Percentiles rank a stretch among this genome's conserved stretches.
phyloP scores from a whole-genome alignment of 495 filamentous ascomycete genomes.

The Aspergillus carlsbadensis region DNA sequence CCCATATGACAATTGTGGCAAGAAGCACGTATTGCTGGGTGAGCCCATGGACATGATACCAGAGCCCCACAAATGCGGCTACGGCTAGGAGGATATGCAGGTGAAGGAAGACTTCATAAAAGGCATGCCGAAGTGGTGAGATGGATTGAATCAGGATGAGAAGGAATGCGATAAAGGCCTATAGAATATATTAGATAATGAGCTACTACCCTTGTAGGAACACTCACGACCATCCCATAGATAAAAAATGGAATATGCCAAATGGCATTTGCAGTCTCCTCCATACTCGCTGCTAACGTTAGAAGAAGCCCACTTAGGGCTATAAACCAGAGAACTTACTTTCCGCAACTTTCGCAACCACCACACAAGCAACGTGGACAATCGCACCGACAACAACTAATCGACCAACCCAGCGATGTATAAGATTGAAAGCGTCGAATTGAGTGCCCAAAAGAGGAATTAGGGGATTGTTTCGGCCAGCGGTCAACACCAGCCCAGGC shows the following conservation, averaged over 20 bases:
- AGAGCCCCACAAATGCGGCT: slow-evolving; percentile 50
- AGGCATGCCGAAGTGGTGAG: slow-evolving; percentile 55
- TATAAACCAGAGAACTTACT: slow-evolving; percentile 22
- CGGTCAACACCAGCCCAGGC: slow-evolving; percentile 39
- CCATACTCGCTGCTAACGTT: slow-evolving; percentile 9
- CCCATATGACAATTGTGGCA: slow-evolving; percentile 41
- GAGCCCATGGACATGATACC: slow-evolving; percentile 52
- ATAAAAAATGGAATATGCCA: slow-evolving; percentile 37
- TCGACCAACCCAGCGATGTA: slow-evolving; percentile 48
- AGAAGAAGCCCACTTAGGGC: neutral
- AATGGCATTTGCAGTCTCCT: slow-evolving; percentile 27
- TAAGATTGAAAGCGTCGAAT: slow-evolving; percentile 45
- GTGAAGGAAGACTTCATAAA: slow-evolving; percentile 59
- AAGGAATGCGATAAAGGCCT: slow-evolving; percentile 46
- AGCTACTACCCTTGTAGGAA: neutral
- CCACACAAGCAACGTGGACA: slow-evolving; percentile 35
- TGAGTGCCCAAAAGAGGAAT: slow-evolving; percentile 35
- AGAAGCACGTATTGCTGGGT: slow-evolving; percentile 38
- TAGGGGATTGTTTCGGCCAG: slow-evolving; percentile 45
- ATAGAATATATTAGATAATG: neutral
- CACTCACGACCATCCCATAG: slow-evolving; percentile 37
- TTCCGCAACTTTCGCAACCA: slow-evolving; percentile 26
- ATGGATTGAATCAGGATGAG: slow-evolving; percentile 49
- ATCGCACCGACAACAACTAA: slow-evolving; percentile 35
- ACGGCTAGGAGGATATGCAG: slow-evolving; percentile 51